These are phyloP conservation scores for Basidiobolus meristosporus DNA, from an alignment of 371 early-diverging fungal genomes.

Conservation along the genomic window DNA sequence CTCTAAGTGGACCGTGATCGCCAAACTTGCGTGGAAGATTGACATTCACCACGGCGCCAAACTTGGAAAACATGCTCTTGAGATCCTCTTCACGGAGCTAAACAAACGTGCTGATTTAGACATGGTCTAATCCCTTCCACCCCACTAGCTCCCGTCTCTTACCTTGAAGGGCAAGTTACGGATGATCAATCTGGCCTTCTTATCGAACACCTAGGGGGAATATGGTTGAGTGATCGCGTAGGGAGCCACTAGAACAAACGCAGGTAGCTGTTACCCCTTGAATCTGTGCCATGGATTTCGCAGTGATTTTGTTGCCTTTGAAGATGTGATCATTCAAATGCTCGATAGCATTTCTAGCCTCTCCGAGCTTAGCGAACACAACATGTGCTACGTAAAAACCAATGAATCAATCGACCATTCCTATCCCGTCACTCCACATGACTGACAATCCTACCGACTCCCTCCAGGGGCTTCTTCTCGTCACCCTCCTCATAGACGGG, in stretches of 20 bases:
- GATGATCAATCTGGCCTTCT: slow-evolving; percentile 60
- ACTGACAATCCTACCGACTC: too few species aligned
- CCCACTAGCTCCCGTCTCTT: background rate
- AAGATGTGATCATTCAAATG: slow-evolving; percentile 39
- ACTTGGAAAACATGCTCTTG: too few species aligned
- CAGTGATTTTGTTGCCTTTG: slow-evolving; percentile 26
- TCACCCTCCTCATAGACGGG: slow-evolving; percentile 18
- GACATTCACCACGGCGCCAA: slow-evolving; percentile 41
- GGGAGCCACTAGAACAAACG: slow-evolving; percentile 1
- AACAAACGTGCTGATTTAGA: background rate
- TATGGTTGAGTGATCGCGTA: too few species aligned
- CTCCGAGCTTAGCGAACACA: slow-evolving; percentile 9
- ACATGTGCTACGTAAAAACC: slow-evolving; percentile 8
- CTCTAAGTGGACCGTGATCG: slow-evolving; percentile 43
- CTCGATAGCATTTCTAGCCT: slow-evolving; percentile 26
- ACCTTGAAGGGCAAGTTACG: slow-evolving; percentile 77
- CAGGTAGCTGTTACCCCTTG: background rate
- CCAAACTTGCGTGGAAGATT: slow-evolving; percentile 55
- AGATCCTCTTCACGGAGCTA: slow-evolving; percentile 38
- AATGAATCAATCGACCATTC: slow-evolving; percentile 7
- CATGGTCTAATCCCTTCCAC: background rate
- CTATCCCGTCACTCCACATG: slow-evolving; percentile 25
- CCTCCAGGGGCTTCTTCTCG: too few species aligned
- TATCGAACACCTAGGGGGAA: too few species aligned
- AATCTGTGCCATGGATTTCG: slow-evolving; percentile 8